These are phyloP conservation scores for Viridothelium virens DNA, from an alignment of 495 filamentous ascomycete species.

Conservation along the genomic window DNA sequence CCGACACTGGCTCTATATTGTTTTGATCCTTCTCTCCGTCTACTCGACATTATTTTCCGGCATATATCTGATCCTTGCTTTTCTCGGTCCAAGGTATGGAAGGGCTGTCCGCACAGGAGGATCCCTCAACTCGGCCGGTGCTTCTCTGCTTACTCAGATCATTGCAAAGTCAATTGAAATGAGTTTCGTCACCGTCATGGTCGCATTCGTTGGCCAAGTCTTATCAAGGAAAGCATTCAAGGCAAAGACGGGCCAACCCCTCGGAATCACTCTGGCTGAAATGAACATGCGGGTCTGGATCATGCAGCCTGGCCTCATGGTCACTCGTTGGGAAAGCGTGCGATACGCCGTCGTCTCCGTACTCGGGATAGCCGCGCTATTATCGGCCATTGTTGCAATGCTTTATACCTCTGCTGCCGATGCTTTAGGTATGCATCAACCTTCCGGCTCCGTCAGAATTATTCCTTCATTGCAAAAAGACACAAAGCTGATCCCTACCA, in stretches of 20 bases:
- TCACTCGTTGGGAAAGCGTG: slow-evolving; percentile 57
- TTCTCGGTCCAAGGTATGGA: slow-evolving; percentile 54
- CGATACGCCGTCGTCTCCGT: slow-evolving; percentile 52
- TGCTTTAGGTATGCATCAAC: slow-evolving; percentile 44
- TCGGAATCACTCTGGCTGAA: slow-evolving; percentile 62
- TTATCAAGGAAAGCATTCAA: slow-evolving; percentile 56
- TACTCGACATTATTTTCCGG: slow-evolving; percentile 62
- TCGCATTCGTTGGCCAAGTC: slow-evolving; percentile 64
- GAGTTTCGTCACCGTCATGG: slow-evolving; percentile 69
- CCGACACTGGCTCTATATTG: slow-evolving; percentile 46
- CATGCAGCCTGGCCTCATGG: slow-evolving; percentile 55
- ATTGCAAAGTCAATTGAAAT: slow-evolving; percentile 69
- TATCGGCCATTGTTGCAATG: slow-evolving; percentile 54
- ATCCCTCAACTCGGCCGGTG: slow-evolving; percentile 46
- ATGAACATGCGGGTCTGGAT: slow-evolving; percentile 50
- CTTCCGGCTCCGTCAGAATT: not conserved
- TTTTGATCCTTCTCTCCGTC: slow-evolving; percentile 52
- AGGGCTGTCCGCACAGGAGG: slow-evolving; percentile 43
- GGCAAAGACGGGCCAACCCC: slow-evolving; percentile 35
- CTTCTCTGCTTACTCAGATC: slow-evolving; percentile 53
- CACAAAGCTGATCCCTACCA: not conserved
- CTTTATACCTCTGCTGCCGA: slow-evolving; percentile 69
- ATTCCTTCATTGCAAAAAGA: not conserved
- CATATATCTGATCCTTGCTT: slow-evolving; percentile 52
- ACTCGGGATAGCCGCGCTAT: slow-evolving; percentile 51